Percentiles rank a stretch among this genome's conserved stretches.
Conservation (phyloP, 495 filamentous ascomycete species). For the Penicillium simplicissimum region DNA sequence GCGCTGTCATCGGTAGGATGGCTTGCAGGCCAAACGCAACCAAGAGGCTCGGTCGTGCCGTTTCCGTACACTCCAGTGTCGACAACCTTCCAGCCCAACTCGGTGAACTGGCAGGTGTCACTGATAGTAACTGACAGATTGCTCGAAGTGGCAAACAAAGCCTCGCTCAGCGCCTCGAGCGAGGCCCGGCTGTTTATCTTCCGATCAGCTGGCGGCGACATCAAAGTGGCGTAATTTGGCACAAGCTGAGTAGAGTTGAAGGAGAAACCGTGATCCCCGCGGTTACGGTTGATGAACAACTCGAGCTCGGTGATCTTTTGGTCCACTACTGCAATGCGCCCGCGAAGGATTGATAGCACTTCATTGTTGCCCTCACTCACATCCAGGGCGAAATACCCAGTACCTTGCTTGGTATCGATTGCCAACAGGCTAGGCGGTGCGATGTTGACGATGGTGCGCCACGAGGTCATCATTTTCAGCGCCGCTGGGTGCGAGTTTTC, state of each 20-base stretch:
- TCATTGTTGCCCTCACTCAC: conserved; percentile 3
- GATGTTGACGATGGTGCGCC: conserved; percentile 12
- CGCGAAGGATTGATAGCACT: conserved; percentile 3
- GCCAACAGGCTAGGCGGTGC: conserved; percentile 12
- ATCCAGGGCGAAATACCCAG: conserved; percentile 12
- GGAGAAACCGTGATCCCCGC: conserved; percentile 17
- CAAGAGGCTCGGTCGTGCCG: conserved; percentile 5
- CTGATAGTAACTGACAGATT: background rate
- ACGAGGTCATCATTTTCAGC: conserved; percentile 11
- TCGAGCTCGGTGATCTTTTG: conserved; percentile 14
- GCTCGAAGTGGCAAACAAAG: conserved; percentile 6
- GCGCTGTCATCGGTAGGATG: conserved; percentile 10
- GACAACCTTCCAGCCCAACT: conserved; percentile 11
- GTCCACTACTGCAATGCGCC: conserved; percentile 4
- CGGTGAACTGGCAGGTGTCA: conserved; percentile 12
- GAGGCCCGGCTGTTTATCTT: background rate
- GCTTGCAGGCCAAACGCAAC: conserved; percentile 6
- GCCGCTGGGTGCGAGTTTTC: conserved; percentile 16
- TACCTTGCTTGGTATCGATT: conserved; percentile 13
- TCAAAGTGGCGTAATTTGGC: conserved; percentile 5
- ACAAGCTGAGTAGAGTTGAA: conserved; percentile 9
- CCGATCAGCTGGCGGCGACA: conserved; percentile 7
- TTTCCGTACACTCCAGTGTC: conserved; percentile 11
- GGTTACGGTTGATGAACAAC: conserved; percentile 12
- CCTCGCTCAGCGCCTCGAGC: background rate